Evolutionary conservation across 176 grass and related monocot genomes (phyloP), one percentile per base, ranked within the genome.

Genomic region (Chloris gayana): DNA sequence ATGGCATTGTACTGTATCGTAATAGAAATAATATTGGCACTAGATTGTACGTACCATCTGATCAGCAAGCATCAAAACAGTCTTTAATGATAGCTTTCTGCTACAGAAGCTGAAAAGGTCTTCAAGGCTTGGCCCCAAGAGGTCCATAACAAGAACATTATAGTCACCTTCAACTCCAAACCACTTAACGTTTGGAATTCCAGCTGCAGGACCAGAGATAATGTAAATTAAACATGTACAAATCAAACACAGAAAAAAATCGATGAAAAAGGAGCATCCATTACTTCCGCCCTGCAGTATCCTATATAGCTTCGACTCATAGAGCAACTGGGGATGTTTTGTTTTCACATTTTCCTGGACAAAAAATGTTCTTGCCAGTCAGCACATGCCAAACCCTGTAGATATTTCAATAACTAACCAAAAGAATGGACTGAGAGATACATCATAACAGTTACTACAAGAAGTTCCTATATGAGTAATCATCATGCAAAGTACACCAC

Each of bases 251-350:
- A 73, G 9, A 27, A 82, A 27, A 63, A 57, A 12, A n/a, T 49
- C 2, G 50, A 82, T 14, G 41, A 39, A 41, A 33, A 75, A 73
- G 60, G 15, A 79, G 46, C 21, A 82, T 72, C 47, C 11, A 86
- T 91, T 97, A 97, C 94, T 97, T 91, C 88, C 91, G 27, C 94
- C 94, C 82, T 97, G 91, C n/a, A 97, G 91, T 87, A 97, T 91
- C 74, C 88, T 88, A 85, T 97, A 97, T 33, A 97, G 56, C 77
- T 93, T 97, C 70, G 91, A 91, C 80, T 97, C 94, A n/a, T 97
- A 97, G 3, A 97, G 38, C 73, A 97, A 87, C 65, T 97, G 94
- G 29, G 94, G 94, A 87, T 97, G 94, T 67, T 97, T 97, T 74
- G 91, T 97, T 80, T 93, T 97, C 82, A 91, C 88, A 82, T 65